phyloP scores from a whole-genome alignment of 208 protist genomes.

The Entamoeba invadens region DNA sequence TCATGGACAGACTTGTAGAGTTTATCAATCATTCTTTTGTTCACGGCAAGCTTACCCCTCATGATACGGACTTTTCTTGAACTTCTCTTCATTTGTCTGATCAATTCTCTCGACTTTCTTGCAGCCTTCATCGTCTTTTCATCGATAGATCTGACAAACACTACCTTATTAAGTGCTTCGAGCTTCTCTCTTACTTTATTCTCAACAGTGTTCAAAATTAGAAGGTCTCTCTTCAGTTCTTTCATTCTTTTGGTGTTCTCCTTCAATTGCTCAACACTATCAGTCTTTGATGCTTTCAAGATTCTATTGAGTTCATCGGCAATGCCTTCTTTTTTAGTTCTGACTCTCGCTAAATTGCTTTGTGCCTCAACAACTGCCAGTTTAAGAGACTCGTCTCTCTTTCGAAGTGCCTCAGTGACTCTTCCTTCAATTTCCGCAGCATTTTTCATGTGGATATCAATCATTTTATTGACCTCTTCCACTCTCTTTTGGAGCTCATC shows the following conservation, averaged over 20 bases:
- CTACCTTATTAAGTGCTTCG: not conserved
- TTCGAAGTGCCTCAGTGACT: not conserved
- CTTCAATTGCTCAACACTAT: not conserved
- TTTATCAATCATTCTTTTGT: not conserved
- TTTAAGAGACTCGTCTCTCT: not conserved
- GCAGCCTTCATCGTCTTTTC: not conserved
- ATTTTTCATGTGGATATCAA: not conserved
- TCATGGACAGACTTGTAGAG: not conserved
- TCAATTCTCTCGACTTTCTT: not conserved
- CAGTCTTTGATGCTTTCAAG: not conserved
- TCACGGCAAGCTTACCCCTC: not conserved
- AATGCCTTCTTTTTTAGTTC: not conserved
- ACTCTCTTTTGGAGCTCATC: not conserved
- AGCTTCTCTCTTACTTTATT: not conserved
- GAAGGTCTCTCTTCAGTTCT: not conserved
- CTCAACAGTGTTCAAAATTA: not conserved
- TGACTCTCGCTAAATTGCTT: not conserved
- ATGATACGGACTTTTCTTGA: not conserved
- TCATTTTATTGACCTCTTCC: not conserved
- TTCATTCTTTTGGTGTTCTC: not conserved
- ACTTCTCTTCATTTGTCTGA: not conserved
- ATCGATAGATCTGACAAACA: not conserved
- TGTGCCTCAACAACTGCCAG: not conserved
- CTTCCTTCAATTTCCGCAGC: not conserved
- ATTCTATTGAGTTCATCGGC: not conserved